A percentile compares a stretch with the other conserved stretches of the same genome.
Conservation (phyloP, 208 protist species). For the Phytomonas francai region DNA sequence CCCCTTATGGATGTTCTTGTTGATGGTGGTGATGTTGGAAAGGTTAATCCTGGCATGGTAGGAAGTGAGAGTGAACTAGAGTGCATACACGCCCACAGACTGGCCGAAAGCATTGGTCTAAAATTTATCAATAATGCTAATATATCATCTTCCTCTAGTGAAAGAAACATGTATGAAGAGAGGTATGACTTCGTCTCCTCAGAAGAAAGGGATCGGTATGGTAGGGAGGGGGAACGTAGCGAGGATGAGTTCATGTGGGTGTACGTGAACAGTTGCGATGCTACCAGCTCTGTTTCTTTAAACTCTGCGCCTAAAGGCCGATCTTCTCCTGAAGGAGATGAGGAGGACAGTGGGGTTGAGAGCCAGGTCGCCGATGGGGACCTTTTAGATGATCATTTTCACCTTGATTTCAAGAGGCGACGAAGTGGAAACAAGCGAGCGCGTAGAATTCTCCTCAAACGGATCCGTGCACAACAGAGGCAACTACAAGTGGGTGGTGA, state of each 20-base stretch:
- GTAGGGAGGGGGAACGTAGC: background rate
- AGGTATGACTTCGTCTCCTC: background rate
- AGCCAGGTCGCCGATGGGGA: background rate
- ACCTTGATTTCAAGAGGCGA: constrained; percentile 36
- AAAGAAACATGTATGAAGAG: background rate
- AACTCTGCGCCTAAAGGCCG: background rate
- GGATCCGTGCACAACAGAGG: constrained; percentile 34
- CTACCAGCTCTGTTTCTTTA: background rate
- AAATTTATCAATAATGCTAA: constrained; percentile 1
- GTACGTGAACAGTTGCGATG: background rate
- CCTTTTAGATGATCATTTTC: constrained; percentile 12
- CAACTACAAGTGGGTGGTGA: background rate
- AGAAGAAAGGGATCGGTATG: background rate
- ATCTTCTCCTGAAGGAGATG: background rate
- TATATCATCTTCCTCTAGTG: background rate
- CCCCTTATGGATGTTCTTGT: constrained; percentile 22
- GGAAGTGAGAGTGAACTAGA: background rate
- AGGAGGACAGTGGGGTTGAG: constrained; percentile 7
- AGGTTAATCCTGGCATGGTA: constrained; percentile 1
- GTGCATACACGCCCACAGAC: background rate
- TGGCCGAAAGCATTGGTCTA: background rate
- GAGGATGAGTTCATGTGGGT: background rate
- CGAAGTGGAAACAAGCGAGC: constrained; percentile 21
- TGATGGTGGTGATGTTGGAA: background rate
- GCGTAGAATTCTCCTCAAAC: constrained; percentile 35